phyloP scores from a whole-genome alignment of 179 eudicot species.

The Beta lomatogona region DNA sequence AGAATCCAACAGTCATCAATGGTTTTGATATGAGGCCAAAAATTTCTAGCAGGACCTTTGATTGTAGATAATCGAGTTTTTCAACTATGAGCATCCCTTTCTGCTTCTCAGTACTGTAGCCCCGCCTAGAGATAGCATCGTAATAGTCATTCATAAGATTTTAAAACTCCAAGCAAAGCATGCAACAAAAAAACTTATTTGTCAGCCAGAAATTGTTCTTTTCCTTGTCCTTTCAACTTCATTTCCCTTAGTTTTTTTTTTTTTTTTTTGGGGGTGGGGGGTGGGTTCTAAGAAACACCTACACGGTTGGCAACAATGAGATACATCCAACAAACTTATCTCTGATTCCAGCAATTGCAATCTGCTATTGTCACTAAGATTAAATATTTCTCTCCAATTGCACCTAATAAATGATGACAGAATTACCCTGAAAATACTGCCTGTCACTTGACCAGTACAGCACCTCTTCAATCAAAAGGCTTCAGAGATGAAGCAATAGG shows the following conservation, averaged over 20 bases:
- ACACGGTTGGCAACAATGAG: background rate
- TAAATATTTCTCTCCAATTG: background rate
- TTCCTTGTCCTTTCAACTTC: background rate
- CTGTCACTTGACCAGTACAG: background rate
- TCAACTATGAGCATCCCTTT: constrained; percentile 84
- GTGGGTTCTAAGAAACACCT: background rate
- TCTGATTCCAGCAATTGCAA: background rate
- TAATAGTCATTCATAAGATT: constrained; percentile 13
- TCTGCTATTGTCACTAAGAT: background rate
- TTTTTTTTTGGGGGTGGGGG: background rate
- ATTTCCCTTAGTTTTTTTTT: no score
- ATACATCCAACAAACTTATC: background rate
- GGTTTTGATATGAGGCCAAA: constrained; percentile 69
- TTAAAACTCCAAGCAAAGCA: background rate
- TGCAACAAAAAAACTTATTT: background rate
- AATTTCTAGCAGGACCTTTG: constrained; percentile 64
- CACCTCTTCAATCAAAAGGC: background rate
- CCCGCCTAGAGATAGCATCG: constrained; percentile 58
- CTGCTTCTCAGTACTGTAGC: constrained; percentile 84
- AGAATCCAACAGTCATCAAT: constrained; percentile 48
- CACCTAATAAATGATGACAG: background rate
- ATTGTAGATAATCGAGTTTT: constrained; percentile 91
- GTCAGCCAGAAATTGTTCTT: background rate
- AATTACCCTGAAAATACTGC: background rate
- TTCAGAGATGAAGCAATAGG: background rate